Percentiles rank a stretch among this genome's conserved stretches.
Evolutionary conservation across 169 alveolate genomes (phyloP).

Genomic region (Theileria orientalis): DNA sequence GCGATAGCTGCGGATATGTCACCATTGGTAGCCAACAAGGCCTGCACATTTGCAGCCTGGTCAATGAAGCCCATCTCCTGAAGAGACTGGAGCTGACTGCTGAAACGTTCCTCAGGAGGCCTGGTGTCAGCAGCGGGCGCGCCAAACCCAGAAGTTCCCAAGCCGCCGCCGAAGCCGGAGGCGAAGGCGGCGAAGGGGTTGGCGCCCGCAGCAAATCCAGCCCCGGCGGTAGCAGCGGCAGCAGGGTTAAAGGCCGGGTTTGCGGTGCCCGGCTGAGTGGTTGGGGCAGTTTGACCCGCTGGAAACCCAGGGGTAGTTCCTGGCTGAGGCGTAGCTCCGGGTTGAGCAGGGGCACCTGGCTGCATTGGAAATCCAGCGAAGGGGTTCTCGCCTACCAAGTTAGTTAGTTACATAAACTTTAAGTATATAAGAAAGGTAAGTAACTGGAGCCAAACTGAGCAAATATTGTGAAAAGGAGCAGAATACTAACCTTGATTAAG

Average conservation of each 20-base stretch:
- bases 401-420: too few relatives aligned
- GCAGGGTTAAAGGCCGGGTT: too few relatives aligned
- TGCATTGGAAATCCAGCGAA: conserved; percentile 1
- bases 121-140: conserved; percentile 68
- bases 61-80: conserved; percentile 95
- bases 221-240: too few relatives aligned
- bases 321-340: conserved; percentile 7
- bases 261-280: too few relatives aligned
- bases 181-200: background rate
- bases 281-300: too few relatives aligned
- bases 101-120: conserved; percentile 81
- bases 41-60: conserved; percentile 88
- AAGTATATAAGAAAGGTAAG: too few relatives aligned
- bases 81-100: conserved; percentile 83
- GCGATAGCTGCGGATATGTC: conserved; percentile 93
- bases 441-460: too few relatives aligned
- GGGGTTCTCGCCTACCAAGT: too few relatives aligned
- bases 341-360: background rate
- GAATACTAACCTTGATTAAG: background rate
- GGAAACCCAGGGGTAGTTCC: conserved; percentile 4
- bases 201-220: too few relatives aligned
- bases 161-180: conserved; percentile 27
- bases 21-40: conserved; percentile 90
- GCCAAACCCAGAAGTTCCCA: conserved; percentile 26
- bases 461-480: too few relatives aligned